phyloP scores from a whole-genome alignment of 129 eudicot species.

The Pittosporum tobira region DNA sequence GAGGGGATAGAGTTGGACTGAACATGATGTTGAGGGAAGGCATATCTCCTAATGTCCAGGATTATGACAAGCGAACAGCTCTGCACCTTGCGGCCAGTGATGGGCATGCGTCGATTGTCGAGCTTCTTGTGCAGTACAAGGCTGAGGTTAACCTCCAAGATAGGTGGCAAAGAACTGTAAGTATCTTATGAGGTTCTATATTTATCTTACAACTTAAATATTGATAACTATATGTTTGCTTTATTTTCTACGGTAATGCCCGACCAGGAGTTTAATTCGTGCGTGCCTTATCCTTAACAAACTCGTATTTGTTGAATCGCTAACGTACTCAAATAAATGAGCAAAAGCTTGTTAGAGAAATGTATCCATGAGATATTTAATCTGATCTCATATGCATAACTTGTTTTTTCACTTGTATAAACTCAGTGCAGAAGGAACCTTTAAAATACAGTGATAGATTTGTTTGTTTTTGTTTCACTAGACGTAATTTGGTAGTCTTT shows the following conservation, averaged over 20 bases:
- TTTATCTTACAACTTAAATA: background rate
- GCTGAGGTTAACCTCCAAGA: conserved; percentile 66
- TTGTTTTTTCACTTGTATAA: too few relatives aligned
- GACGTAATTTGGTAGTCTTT: background rate
- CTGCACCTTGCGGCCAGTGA: conserved; percentile 77
- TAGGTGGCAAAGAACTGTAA: conserved; percentile 60
- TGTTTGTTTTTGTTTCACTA: too few relatives aligned
- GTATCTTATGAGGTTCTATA: background rate
- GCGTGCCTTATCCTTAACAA: too few relatives aligned
- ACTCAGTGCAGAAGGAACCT: too few relatives aligned
- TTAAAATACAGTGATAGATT: too few relatives aligned
- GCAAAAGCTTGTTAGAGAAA: too few relatives aligned
- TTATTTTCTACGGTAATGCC: background rate
- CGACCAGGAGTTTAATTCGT: too few relatives aligned
- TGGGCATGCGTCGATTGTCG: conserved; percentile 72
- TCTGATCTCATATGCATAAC: too few relatives aligned
- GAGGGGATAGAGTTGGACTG: conserved; percentile 64
- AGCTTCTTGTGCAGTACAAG: conserved; percentile 59
- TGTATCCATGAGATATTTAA: too few relatives aligned
- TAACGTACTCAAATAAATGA: too few relatives aligned
- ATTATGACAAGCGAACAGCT: conserved; percentile 60
- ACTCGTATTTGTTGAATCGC: too few relatives aligned
- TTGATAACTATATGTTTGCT: background rate
- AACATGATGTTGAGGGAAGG: conserved; percentile 54
- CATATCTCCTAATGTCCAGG: conserved; percentile 55